A percentile compares a stretch with the other conserved stretches of the same genome.
phyloP scores from a whole-genome alignment of 2,329 filamentous ascomycete species.

The Albophoma yamanashiensis region DNA sequence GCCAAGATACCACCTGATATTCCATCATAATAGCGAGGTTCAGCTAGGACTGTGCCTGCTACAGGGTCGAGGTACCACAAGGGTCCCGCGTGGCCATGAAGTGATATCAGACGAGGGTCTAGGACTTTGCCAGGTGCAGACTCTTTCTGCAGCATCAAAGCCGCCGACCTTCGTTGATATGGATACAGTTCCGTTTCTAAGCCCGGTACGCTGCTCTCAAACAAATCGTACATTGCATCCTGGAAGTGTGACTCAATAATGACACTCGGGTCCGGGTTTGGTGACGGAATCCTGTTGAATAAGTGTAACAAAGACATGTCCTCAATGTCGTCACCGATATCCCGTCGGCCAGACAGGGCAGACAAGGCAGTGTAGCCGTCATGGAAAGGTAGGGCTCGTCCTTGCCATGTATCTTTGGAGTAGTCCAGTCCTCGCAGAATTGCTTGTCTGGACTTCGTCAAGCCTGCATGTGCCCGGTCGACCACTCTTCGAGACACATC shows the following conservation, averaged over 20 bases:
- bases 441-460: slow-evolving; percentile 33
- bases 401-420: slow-evolving; percentile 44
- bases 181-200: slow-evolving; percentile 57
- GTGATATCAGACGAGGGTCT: slow-evolving; percentile 60
- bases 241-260: slow-evolving; percentile 40
- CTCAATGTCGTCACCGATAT: slow-evolving; percentile 26
- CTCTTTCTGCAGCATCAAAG: slow-evolving; percentile 78
- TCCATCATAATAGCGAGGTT: slow-evolving; percentile 64
- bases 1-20: slow-evolving; percentile 68
- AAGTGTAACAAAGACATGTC: slow-evolving; percentile 52
- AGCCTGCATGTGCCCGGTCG: slow-evolving; percentile 31
- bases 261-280: slow-evolving; percentile 40
- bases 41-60: slow-evolving; percentile 47
- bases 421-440: slow-evolving; percentile 47
- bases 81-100: slow-evolving; percentile 48
- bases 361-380: not conserved
- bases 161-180: slow-evolving; percentile 73
- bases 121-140: slow-evolving; percentile 49
- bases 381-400: slow-evolving; percentile 15
- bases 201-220: slow-evolving; percentile 42
- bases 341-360: slow-evolving; percentile 12
- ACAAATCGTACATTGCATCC: slow-evolving; percentile 43
- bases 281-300: slow-evolving; percentile 66
- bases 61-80: slow-evolving; percentile 62
- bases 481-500: slow-evolving; percentile 47